Conservation (phyloP, 768 basidiomycete species). For the Amanita subjunquillea region DNA sequence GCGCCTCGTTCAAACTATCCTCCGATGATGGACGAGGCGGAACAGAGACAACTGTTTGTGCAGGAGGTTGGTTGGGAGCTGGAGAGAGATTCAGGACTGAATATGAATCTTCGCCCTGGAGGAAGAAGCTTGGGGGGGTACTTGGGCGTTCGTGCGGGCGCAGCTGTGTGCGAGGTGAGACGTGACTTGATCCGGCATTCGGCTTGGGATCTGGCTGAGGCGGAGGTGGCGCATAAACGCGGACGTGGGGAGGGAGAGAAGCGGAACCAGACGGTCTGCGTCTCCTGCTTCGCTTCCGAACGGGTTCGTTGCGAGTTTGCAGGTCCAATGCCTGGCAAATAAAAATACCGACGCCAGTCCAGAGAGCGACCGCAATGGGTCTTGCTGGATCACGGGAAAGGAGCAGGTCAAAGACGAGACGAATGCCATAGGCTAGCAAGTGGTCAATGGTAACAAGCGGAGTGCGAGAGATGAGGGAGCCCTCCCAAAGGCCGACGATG, state of each 20-base stretch:
- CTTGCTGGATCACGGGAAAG: constrained; percentile 23
- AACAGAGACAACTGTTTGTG: constrained; percentile 9
- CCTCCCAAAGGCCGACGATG: constrained; percentile 34
- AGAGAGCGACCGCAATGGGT: constrained; percentile 25
- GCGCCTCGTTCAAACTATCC: constrained; percentile 18
- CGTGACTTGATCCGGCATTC: constrained; percentile 10
- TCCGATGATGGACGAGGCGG: constrained; percentile 21
- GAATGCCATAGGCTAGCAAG: constrained; percentile 31
- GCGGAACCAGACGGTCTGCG: constrained; percentile 17
- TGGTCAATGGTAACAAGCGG: constrained; percentile 24
- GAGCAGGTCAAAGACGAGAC: constrained; percentile 30
- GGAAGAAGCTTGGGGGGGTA: constrained; percentile 30
- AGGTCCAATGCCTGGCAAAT: constrained; percentile 23
- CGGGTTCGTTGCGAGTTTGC: constrained; percentile 12
- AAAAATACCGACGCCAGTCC: constrained; percentile 24
- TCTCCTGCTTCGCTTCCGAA: constrained; percentile 18
- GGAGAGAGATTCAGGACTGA: constrained; percentile 17
- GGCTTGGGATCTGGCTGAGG: constrained; percentile 5
- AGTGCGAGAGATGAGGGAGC: constrained; percentile 24
- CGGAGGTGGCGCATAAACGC: constrained; percentile 17
- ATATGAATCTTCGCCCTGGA: constrained; percentile 21
- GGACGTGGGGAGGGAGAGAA: constrained; percentile 20
- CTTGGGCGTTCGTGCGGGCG: constrained; percentile 16
- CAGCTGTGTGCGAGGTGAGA: constrained; percentile 8
- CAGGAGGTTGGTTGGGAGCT: constrained; percentile 15